Base-by-base conservation (phyloP, 2,329 filamentous ascomycete species). In the Sclerotinia trifoliorum region DNA sequence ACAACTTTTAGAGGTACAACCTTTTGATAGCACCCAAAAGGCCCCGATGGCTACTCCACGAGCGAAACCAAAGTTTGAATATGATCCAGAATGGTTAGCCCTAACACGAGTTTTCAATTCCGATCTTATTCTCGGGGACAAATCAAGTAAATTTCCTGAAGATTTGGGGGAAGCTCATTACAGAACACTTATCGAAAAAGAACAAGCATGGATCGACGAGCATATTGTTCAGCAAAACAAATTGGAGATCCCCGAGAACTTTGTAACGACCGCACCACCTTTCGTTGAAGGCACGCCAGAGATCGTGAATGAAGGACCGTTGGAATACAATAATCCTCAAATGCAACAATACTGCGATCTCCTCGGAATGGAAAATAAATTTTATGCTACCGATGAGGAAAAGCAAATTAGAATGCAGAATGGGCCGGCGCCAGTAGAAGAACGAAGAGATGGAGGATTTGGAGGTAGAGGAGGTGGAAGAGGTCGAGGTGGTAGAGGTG, bases 41-140 rank as follows among this genome's bases (percentile, higher is more conserved):
- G 75, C 63, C 72, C 11, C 21, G 26, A 71, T 54, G 73, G 75
- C 5, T 29, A 64, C 63, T 17, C 61, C 69, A 26, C 69, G 71
- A 55, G 44, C 67, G 13, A 74, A 73, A 56, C 71, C 69, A 19
- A 75, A 71, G 60, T 76, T 77, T 54, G 73, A 77, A 63, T 98
- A 99, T 77, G 95, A 99, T 78, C 87, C 89, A 15, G 95, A 99
- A 80, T 99, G 94, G 94, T 88, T 99, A 10, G 91, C 95, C 54
- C 97, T 99, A 71, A 94, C 90, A 17, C 90, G 94, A 54, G 90
- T 88, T 10, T 96, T 98, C 76, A 87, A 91, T 52, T 74, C 82
- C 3, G 83, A 87, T 52, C 82, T 95, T 2, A 79, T 81, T 1
- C 81, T 94, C 49, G 91, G 92, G 68, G 83, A 90, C 71, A 82